Evolutionary conservation across 768 basidiomycete species (phyloP).

Genomic region (Suillus lakei): DNA sequence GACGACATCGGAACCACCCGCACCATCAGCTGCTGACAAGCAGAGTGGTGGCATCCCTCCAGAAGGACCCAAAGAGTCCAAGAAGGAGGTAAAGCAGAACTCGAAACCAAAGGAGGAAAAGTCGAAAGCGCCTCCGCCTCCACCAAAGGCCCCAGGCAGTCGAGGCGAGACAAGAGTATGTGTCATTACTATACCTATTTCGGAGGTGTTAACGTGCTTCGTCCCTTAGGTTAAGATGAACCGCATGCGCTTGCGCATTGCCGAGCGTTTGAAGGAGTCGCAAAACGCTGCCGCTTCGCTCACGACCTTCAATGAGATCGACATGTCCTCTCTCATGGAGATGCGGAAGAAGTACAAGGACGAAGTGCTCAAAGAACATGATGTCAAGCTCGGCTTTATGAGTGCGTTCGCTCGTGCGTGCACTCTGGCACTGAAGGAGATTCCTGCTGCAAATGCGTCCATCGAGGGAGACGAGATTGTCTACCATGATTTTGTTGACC

Average conservation of each 20-base stretch:
- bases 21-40: constrained; percentile 41
- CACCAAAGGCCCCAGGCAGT: constrained; percentile 48
- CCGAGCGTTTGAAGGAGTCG: constrained; percentile 98
- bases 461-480: constrained; percentile 96
- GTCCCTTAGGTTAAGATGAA: constrained; percentile 91
- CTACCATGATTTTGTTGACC: constrained; percentile 89
- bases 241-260: constrained; percentile 96
- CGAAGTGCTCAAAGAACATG: constrained; percentile 84
- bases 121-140: constrained; percentile 24
- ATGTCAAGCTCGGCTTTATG: constrained; percentile 99
- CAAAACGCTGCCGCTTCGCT: constrained; percentile 96
- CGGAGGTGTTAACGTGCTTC: constrained; percentile 3
- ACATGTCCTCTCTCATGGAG: constrained; percentile 95
- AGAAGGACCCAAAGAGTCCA: constrained; percentile 35
- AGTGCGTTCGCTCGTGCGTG: constrained; percentile 92
- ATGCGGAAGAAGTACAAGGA: constrained; percentile 97
- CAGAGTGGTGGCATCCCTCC: constrained; percentile 28
- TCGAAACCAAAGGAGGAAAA: constrained; percentile 39
- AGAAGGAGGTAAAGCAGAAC: constrained; percentile 43
- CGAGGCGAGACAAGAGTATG: constrained; percentile 88
- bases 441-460: constrained; percentile 91
- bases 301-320: constrained; percentile 99
- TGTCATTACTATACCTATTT: constrained; percentile 12
- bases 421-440: constrained; percentile 83
- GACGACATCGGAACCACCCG: constrained; percentile 46